Evolutionary conservation across 139 green algal genomes (phyloP).

Genomic region (Dunaliella primolecta): DNA sequence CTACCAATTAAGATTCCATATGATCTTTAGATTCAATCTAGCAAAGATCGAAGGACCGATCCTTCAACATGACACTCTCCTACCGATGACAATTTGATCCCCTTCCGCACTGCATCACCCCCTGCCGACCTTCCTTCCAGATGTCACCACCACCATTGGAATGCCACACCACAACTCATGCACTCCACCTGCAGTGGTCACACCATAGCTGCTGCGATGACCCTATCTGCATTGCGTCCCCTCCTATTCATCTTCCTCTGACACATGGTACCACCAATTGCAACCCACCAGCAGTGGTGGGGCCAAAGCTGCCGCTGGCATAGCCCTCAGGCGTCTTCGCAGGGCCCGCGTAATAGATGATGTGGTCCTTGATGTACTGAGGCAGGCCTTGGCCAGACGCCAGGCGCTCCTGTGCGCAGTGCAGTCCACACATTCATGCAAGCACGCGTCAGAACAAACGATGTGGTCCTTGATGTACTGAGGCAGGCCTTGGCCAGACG

Average conservation of each 20-base stretch:
- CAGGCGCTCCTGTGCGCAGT: slow-evolving; percentile 32
- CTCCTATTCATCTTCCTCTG: no score
- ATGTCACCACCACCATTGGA: no score
- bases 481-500: slow-evolving; percentile 27
- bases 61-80: no score
- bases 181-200: background rate
- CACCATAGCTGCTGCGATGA: background rate
- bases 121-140: no score
- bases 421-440: background rate
- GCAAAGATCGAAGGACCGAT: no score
- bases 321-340: slow-evolving; percentile 46
- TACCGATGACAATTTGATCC: no score
- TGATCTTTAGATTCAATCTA: no score
- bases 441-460: no score
- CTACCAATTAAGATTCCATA: no score
- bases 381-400: slow-evolving; percentile 30
- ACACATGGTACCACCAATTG: no score
- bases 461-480: slow-evolving; percentile 50
- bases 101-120: no score
- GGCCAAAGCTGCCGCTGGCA: slow-evolving; percentile 43
- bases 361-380: slow-evolving; percentile 47
- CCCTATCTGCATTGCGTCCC: no score
- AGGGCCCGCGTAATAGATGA: slow-evolving; percentile 50
- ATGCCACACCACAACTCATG: background rate
- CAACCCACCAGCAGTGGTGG: slow-evolving; percentile 42